Conservation (phyloP, 257 asterid species). For the Thymus quinquecostatus region DNA sequence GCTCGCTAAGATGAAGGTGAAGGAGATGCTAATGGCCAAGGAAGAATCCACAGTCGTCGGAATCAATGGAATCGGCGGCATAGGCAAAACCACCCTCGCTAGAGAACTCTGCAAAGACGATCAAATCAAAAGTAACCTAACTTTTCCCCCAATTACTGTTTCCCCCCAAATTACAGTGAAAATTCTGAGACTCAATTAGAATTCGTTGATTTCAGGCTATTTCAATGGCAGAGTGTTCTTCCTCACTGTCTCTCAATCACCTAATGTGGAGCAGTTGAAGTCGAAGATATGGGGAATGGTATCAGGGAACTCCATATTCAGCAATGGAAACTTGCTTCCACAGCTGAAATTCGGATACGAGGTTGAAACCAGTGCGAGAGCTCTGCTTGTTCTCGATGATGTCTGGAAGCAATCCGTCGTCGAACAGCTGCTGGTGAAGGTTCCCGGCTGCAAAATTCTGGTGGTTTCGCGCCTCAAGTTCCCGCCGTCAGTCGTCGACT, state of each 20-base stretch:
- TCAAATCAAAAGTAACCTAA: conserved; percentile 57
- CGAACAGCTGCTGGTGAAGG: conserved; percentile 55
- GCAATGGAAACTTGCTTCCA: conserved; percentile 39
- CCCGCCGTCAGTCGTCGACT: conserved; percentile 59
- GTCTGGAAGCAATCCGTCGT: conserved; percentile 83
- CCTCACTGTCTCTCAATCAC: conserved; percentile 89
- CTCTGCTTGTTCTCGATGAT: conserved; percentile 78
- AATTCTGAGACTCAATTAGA: no score
- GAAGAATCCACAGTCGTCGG: conserved; percentile 52
- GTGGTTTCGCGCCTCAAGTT: conserved; percentile 80
- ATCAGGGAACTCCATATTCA: conserved; percentile 43
- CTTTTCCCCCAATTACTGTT: no score
- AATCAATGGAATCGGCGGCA: conserved; percentile 85
- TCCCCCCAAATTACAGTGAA: no score
- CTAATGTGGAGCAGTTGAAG: conserved; percentile 78
- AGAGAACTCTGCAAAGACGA: conserved; percentile 78
- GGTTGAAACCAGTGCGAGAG: conserved; percentile 32
- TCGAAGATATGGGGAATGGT: conserved; percentile 60
- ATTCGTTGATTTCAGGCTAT: conserved; percentile 51
- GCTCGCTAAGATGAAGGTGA: conserved; percentile 70
- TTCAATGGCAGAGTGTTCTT: conserved; percentile 64
- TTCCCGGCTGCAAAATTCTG: conserved; percentile 78
- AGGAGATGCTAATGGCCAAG: conserved; percentile 59
- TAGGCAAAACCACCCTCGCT: conserved; percentile 94
- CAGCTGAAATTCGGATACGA: conserved; percentile 38